Conservation (phyloP, 148 eudicot species). For the Talinum fruticosum region DNA sequence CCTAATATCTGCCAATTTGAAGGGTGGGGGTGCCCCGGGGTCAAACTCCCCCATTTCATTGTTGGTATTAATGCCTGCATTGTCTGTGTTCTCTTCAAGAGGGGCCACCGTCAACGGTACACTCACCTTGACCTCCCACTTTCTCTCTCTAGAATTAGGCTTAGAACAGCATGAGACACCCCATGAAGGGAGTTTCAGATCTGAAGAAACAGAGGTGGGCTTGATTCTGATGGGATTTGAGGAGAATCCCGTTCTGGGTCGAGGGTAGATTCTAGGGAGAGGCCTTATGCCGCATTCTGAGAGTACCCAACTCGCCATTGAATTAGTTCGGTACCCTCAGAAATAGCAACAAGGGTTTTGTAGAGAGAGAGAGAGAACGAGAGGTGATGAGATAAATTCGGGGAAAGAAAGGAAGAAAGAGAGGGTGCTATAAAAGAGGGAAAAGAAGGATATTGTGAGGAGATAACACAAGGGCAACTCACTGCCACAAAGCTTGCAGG, state of each 20-base stretch:
- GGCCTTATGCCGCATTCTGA: conserved; percentile 80
- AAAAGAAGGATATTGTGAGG: conserved; percentile 11
- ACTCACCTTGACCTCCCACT: conserved; percentile 60
- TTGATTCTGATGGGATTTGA: conserved; percentile 33
- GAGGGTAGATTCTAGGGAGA: conserved; percentile 44
- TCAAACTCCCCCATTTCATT: conserved; percentile 39
- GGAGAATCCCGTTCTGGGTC: conserved; percentile 40
- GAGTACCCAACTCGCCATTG: conserved; percentile 78
- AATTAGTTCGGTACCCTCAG: too few relatives aligned
- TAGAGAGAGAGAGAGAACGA: not conserved
- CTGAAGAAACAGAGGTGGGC: conserved; percentile 18
- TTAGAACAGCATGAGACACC: conserved; percentile 12
- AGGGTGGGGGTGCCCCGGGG: conserved; percentile 55
- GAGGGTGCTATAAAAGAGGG: not conserved
- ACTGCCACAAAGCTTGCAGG: conserved; percentile 28
- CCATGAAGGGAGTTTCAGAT: conserved; percentile 23
- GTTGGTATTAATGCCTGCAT: not conserved
- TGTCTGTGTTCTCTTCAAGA: conserved; percentile 25
- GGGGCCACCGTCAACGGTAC: conserved; percentile 43
- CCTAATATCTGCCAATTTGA: conserved; percentile 52
- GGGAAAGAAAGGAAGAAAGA: conserved; percentile 14
- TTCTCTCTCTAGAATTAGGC: conserved; percentile 29
- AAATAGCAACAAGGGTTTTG: not conserved
- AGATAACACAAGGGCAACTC: conserved; percentile 25
- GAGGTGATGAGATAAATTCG: conserved; percentile 6